These are phyloP conservation scores for Amauroascus verrucosus DNA, from an alignment of 2,329 filamentous ascomycete genomes.

Conservation along the genomic window DNA sequence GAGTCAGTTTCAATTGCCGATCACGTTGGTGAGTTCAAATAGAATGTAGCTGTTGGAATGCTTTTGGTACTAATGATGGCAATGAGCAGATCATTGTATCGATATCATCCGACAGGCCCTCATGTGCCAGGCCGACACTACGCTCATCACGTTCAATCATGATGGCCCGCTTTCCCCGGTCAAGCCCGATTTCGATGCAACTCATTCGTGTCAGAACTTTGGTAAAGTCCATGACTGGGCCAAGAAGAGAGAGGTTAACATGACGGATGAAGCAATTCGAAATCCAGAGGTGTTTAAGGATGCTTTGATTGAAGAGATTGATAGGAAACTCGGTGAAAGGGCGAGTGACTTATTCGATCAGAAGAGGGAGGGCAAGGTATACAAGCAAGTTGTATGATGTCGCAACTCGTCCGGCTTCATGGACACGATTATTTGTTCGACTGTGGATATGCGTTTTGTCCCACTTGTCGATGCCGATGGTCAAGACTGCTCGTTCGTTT, in stretches of 20 bases:
- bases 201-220: conserved; percentile 15
- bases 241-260: conserved; percentile 13
- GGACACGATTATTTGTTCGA: no score
- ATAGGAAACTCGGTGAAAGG: neutral
- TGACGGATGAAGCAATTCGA: conserved; percentile 11
- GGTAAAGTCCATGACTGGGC: conserved; percentile 14
- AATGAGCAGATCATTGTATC: conserved; percentile 14
- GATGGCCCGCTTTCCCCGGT: neutral
- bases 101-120: conserved; percentile 16
- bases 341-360: neutral
- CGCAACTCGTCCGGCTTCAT: no score
- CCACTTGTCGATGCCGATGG: no score
- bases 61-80: neutral
- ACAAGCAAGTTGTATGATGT: neutral
- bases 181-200: conserved; percentile 14
- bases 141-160: conserved; percentile 15
- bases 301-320: conserved; percentile 1
- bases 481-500: no score
- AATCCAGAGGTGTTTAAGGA: conserved; percentile 10
- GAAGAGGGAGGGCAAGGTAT: neutral
- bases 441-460: no score
- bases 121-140: conserved; percentile 15
- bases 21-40: conserved; percentile 13
- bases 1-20: conserved; percentile 11
- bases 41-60: neutral